Conservation (phyloP, 169 alveolate genomes). For the Cyclospora cayetanensis region DNA sequence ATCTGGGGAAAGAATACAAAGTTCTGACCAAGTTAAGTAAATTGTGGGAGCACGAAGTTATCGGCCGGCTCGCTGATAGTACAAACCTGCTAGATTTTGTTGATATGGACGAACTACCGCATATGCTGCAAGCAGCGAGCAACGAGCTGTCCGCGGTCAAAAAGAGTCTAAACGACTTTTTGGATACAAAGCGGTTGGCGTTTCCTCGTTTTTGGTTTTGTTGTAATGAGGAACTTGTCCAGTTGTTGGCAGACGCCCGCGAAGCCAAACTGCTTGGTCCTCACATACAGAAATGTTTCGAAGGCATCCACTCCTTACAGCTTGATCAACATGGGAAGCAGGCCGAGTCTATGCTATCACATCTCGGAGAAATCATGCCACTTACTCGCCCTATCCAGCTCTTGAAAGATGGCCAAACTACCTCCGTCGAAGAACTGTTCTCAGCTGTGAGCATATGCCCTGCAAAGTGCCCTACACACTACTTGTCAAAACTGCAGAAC, state of each 20-base stretch:
- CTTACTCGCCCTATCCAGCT: slow-evolving; percentile 82
- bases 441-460: slow-evolving; percentile 7
- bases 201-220: slow-evolving; percentile 94
- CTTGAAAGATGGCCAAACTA: slow-evolving; percentile 25
- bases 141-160: slow-evolving; percentile 88
- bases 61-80: slow-evolving; percentile 70
- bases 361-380: slow-evolving; percentile 90
- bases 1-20: slow-evolving; percentile 80
- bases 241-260: slow-evolving; percentile 94
- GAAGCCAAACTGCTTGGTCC: slow-evolving; percentile 92
- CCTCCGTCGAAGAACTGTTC: slow-evolving; percentile 37
- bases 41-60: slow-evolving; percentile 58
- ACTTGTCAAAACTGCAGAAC: too few species aligned
- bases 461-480: too few species aligned
- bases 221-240: slow-evolving; percentile 95
- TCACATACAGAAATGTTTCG: slow-evolving; percentile 94
- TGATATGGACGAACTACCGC: slow-evolving; percentile 81
- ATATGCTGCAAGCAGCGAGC: slow-evolving; percentile 85
- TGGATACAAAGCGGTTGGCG: slow-evolving; percentile 88
- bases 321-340: slow-evolving; percentile 78
- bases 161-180: slow-evolving; percentile 91
- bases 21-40: slow-evolving; percentile 77
- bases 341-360: slow-evolving; percentile 87
- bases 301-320: slow-evolving; percentile 88
- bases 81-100: slow-evolving; percentile 78